Evolutionary conservation across 2,329 filamentous ascomycete genomes (phyloP).

Genomic region (Monosporascus sp.): DNA sequence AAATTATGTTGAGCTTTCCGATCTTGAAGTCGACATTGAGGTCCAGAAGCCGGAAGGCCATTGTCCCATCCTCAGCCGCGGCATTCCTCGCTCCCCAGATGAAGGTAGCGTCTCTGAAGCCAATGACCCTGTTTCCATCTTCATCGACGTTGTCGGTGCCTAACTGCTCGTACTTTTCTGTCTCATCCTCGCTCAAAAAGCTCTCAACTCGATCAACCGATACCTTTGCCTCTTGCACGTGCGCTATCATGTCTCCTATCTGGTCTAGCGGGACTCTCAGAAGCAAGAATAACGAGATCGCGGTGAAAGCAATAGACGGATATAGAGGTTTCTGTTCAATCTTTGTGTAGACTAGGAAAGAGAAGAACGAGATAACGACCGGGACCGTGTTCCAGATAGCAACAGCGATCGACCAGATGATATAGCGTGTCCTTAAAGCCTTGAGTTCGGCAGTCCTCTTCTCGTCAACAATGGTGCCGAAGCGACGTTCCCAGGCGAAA

Average conservation of each 20-base stretch:
- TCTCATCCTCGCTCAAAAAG: conserved; percentile 89
- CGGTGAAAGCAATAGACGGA: conserved; percentile 91
- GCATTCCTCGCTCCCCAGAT: conserved; percentile 75
- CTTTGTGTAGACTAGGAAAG: conserved; percentile 87
- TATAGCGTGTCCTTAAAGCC: conserved; percentile 74
- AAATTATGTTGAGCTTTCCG: conserved; percentile 85
- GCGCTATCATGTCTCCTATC: conserved; percentile 96
- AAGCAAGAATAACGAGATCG: conserved; percentile 91
- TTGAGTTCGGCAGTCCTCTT: conserved; percentile 76
- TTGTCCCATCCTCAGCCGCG: conserved; percentile 59
- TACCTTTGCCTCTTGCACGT: conserved; percentile 95
- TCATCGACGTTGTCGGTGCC: conserved; percentile 64
- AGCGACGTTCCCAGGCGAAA: conserved; percentile 96
- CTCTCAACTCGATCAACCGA: conserved; percentile 95
- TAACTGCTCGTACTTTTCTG: conserved; percentile 88
- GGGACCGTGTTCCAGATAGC: conserved; percentile 96
- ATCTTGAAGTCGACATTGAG: conserved; percentile 77
- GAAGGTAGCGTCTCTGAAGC: conserved; percentile 78
- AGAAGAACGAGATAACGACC: conserved; percentile 91
- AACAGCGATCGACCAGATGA: conserved; percentile 86
- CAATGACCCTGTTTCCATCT: conserved; percentile 68
- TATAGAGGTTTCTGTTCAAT: conserved; percentile 85
- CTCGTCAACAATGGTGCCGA: conserved; percentile 79
- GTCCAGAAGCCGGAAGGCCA: conserved; percentile 77
- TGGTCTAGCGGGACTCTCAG: conserved; percentile 91